phyloP scores from a whole-genome alignment of 73 alveolate genomes.

The Paramecium octaurelia region DNA sequence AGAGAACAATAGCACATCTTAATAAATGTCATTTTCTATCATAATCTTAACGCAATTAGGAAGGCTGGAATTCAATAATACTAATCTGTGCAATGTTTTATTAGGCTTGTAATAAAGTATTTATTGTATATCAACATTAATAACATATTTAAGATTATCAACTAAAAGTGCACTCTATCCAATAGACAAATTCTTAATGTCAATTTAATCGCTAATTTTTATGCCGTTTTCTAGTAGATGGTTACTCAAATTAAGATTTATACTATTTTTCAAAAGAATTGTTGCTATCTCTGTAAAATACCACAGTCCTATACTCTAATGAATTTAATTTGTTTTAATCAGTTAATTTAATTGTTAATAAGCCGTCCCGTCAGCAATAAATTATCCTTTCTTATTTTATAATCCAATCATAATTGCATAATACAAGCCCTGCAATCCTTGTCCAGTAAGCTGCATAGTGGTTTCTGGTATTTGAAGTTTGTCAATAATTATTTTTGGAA shows the following conservation, averaged over 20 bases:
- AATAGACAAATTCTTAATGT: not conserved
- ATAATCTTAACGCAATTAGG: not conserved
- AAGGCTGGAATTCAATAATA: not conserved
- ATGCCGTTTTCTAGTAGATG: not conserved
- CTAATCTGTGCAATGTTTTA: not conserved
- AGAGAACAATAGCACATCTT: not conserved
- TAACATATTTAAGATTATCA: constrained; percentile 16
- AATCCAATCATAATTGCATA: not conserved
- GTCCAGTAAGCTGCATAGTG: not conserved
- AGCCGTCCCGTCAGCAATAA: not conserved
- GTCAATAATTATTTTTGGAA: not conserved
- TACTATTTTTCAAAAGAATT: not conserved
- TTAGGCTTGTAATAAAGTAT: constrained; percentile 10
- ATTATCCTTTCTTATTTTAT: not conserved
- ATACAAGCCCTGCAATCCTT: not conserved
- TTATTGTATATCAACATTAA: constrained; percentile 16
- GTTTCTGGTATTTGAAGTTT: not conserved
- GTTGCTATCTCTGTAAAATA: not conserved
- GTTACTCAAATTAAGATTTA: not conserved
- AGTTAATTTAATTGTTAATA: not conserved
- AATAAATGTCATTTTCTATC: not conserved
- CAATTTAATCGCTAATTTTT: not conserved
- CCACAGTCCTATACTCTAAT: not conserved
- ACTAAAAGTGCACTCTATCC: not conserved
- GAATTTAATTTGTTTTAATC: not conserved